phyloP scores from a whole-genome alignment of 2,329 filamentous ascomycete species.

The Ascochyta lentis region DNA sequence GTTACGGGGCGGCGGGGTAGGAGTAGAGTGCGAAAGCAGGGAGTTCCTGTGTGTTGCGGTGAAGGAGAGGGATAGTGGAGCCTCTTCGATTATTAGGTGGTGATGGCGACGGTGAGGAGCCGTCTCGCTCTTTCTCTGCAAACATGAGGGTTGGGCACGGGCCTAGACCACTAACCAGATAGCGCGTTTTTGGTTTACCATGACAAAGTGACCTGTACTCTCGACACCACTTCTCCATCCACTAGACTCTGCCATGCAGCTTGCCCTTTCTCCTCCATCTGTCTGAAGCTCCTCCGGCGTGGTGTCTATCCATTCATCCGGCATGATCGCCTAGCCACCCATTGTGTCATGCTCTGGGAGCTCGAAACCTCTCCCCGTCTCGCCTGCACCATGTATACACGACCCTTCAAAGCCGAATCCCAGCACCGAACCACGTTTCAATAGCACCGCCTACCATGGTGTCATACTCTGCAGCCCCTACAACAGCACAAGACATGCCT shows the following conservation, averaged over 20 bases:
- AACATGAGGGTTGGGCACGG: constrained; percentile 29
- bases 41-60: constrained; percentile 13
- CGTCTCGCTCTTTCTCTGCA: constrained; percentile 25
- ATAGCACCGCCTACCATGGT: background rate
- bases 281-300: constrained; percentile 2
- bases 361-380: background rate
- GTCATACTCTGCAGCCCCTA: too few species aligned
- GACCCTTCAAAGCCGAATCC: background rate
- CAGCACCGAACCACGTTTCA: background rate
- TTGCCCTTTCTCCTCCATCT: background rate
- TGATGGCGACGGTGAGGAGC: constrained; percentile 37
- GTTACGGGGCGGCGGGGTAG: constrained; percentile 16
- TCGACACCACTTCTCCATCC: constrained; percentile 2
- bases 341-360: background rate
- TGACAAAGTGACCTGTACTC: constrained; percentile 24
- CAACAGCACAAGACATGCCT: too few species aligned
- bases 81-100: constrained; percentile 31
- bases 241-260: too few species aligned
- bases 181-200: constrained; percentile 30
- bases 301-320: background rate
- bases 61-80: constrained; percentile 23
- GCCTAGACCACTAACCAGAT: constrained; percentile 6
- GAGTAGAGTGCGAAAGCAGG: constrained; percentile 13
- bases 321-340: background rate
- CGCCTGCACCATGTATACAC: background rate